Percentiles rank a stretch among this genome's conserved stretches.
These are phyloP conservation scores for Hysterium pulicare DNA, from an alignment of 2,329 filamentous ascomycete genomes.

Conservation along the genomic window DNA sequence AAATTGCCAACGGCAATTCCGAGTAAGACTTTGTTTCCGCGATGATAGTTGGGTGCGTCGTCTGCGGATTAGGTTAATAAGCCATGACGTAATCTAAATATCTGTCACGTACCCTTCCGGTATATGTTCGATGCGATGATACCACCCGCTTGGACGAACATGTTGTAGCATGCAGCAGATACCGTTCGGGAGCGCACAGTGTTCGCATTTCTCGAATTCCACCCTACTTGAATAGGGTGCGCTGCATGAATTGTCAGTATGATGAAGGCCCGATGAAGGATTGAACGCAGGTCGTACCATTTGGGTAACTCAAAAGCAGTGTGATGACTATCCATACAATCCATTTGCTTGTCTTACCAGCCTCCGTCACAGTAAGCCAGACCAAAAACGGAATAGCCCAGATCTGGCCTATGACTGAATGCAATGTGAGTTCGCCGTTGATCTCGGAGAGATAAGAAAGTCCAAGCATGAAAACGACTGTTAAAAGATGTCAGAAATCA, in stretches of 20 bases:
- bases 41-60: conserved; percentile 17
- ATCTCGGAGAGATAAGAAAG: conserved; percentile 19
- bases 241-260: conserved; percentile 19
- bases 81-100: no score
- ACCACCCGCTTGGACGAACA: conserved; percentile 22
- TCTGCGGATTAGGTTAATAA: conserved; percentile 8
- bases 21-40: conserved; percentile 24
- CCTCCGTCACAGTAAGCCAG: conserved; percentile 27
- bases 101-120: conserved; percentile 9
- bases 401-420: conserved; percentile 13
- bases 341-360: conserved; percentile 41
- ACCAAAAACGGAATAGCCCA: conserved; percentile 20
- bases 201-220: conserved; percentile 35
- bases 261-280: conserved; percentile 36
- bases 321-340: conserved; percentile 43
- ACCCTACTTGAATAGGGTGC: conserved; percentile 48
- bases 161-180: conserved; percentile 25
- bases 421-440: conserved; percentile 12
- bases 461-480: conserved; percentile 14
- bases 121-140: conserved; percentile 26
- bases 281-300: conserved; percentile 41
- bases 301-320: conserved; percentile 42
- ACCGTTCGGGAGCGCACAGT: conserved; percentile 14
- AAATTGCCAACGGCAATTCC: conserved; percentile 29
- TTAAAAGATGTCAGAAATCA: background rate